Conservation (phyloP, 805 yeast genomes). For the Yarrowia hollandica region DNA sequence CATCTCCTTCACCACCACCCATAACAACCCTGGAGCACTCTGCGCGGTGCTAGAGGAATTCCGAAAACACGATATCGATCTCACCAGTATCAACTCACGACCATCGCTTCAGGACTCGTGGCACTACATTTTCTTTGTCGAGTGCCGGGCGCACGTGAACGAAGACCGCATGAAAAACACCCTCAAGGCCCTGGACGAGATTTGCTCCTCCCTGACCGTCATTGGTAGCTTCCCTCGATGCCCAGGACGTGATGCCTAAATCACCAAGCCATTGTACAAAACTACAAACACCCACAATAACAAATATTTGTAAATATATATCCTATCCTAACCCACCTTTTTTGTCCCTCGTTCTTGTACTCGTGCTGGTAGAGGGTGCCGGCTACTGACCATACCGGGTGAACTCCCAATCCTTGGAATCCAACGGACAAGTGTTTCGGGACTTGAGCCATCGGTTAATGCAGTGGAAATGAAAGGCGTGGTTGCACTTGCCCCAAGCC, state of each 20-base stretch:
- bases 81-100: conserved; percentile 73
- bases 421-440: conserved; percentile 95
- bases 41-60: conserved; percentile 63
- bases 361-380: neutral
- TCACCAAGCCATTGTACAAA: neutral
- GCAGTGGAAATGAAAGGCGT: conserved; percentile 98
- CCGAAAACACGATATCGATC: conserved; percentile 56
- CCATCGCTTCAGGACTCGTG: conserved; percentile 69
- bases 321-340: conserved; percentile 21
- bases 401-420: conserved; percentile 83
- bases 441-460: conserved; percentile 93
- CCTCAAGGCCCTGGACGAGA: conserved; percentile 23
- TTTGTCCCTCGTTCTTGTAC: neutral
- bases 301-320: conserved; percentile 12
- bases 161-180: conserved; percentile 26
- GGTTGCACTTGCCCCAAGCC: conserved; percentile 97
- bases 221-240: conserved; percentile 37
- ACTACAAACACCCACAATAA: neutral
- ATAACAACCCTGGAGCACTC: conserved; percentile 72
- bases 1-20: conserved; percentile 62
- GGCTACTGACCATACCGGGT: conserved; percentile 67
- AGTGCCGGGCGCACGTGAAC: conserved; percentile 50
- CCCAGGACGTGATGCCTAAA: neutral
- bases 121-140: conserved; percentile 83
- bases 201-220: conserved; percentile 37